A percentile compares a stretch with the other conserved stretches of the same genome.
phyloP scores from a whole-genome alignment of 805 yeast genomes.

The Saccharomyces eubayanus region DNA sequence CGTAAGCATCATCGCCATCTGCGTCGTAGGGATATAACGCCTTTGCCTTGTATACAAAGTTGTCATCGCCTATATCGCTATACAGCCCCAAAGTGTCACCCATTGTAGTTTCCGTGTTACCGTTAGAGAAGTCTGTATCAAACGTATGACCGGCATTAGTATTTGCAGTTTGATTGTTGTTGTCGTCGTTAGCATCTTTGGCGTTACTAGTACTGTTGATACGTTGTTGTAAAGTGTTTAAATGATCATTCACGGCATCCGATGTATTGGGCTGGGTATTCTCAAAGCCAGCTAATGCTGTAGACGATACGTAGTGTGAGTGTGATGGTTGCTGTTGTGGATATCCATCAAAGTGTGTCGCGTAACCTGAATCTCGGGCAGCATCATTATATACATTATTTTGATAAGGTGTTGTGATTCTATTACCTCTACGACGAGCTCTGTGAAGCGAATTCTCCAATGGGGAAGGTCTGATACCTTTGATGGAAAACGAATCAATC shows the following conservation, averaged over 20 bases:
- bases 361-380: conserved; percentile 2
- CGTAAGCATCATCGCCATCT: conserved; percentile 87
- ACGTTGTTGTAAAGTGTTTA: not conserved
- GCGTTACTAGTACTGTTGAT: conserved; percentile 1
- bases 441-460: conserved; percentile 21
- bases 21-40: conserved; percentile 86
- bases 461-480: conserved; percentile 36
- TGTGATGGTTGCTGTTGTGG: conserved; percentile 4
- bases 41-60: conserved; percentile 73
- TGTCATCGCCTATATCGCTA: conserved; percentile 30
- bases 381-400: conserved; percentile 5
- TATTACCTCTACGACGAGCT: conserved; percentile 18
- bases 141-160: conserved; percentile 17
- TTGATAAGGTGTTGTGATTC: not conserved
- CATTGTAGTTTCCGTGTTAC: conserved; percentile 29
- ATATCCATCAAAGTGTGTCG: not conserved
- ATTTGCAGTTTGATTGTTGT: conserved; percentile 3
- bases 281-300: conserved; percentile 55
- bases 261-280: conserved; percentile 32
- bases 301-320: conserved; percentile 38
- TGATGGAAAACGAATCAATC: conserved; percentile 72
- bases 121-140: conserved; percentile 23
- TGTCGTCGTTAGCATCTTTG: conserved; percentile 5
- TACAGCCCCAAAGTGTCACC: conserved; percentile 31
- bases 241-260: not conserved